Conservation (phyloP, 306 rosid species). For the Trichosanthes cucumerina region DNA sequence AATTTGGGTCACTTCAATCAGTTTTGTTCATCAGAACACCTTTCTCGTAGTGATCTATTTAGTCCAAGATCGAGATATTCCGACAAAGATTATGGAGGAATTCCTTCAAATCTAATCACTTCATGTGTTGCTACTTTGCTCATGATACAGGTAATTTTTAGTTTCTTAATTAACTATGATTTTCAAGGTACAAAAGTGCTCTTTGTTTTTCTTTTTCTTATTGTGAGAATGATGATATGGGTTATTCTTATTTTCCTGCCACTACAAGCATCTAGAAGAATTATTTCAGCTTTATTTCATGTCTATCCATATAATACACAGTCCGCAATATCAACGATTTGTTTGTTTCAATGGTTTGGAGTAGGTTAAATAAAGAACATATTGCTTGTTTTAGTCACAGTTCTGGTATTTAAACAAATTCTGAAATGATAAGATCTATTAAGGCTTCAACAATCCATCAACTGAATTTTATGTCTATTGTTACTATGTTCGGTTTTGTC, state of each 20-base stretch:
- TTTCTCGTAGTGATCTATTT: constrained; percentile 27
- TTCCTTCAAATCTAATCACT: constrained; percentile 73
- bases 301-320: background rate
- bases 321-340: background rate
- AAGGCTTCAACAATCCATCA: background rate
- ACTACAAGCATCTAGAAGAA: background rate
- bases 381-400: background rate
- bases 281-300: background rate
- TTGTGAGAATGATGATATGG: background rate
- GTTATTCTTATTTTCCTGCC: background rate
- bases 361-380: background rate
- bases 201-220: background rate
- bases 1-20: constrained; percentile 28
- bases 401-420: background rate
- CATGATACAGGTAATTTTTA: constrained; percentile 73
- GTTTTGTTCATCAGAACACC: constrained; percentile 29
- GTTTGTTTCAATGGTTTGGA: background rate
- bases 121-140: constrained; percentile 71
- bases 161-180: background rate
- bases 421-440: background rate
- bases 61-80: constrained; percentile 24
- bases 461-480: background rate
- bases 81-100: constrained; percentile 40
- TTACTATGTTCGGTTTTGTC: background rate
- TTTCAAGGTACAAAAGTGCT: background rate